Evolutionary conservation across 2,329 filamentous ascomycete species (phyloP).

Genomic region (Ophiostoma sp.): DNA sequence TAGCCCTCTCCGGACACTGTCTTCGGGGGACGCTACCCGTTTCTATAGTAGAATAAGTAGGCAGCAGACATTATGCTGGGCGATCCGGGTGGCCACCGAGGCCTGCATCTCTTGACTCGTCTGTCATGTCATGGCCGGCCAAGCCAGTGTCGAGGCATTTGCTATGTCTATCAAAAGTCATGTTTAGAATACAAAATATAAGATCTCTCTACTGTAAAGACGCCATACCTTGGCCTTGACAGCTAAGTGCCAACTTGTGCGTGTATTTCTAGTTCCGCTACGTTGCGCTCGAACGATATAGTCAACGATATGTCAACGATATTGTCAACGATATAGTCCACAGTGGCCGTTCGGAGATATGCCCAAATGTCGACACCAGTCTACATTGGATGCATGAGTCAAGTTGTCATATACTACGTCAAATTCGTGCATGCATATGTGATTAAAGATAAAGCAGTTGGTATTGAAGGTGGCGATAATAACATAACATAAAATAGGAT

Average conservation of each 20-base stretch:
- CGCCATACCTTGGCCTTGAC: background rate
- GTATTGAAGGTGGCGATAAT: conserved; percentile 11
- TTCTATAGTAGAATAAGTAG: background rate
- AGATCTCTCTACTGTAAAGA: background rate
- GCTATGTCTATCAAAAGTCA: background rate
- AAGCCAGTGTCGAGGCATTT: background rate
- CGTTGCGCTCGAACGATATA: background rate
- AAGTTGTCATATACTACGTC: background rate
- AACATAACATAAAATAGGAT: conserved; percentile 8
- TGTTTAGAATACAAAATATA: background rate
- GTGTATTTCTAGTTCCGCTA: too few relatives aligned
- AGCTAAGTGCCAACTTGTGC: too few relatives aligned
- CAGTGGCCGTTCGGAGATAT: background rate
- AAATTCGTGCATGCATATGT: too few relatives aligned
- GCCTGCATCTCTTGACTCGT: background rate
- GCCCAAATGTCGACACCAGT: background rate
- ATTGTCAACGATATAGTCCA: background rate
- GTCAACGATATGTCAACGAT: background rate
- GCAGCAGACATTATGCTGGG: background rate
- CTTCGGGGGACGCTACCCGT: conserved; percentile 10
- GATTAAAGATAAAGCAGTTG: background rate
- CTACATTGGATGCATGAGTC: background rate
- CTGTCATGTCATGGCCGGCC: background rate
- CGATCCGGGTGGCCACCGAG: background rate
- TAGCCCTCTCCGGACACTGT: conserved; percentile 1